Conservation (phyloP, 83 land plant genomes). For the Diphasiastrum complanatum region DNA sequence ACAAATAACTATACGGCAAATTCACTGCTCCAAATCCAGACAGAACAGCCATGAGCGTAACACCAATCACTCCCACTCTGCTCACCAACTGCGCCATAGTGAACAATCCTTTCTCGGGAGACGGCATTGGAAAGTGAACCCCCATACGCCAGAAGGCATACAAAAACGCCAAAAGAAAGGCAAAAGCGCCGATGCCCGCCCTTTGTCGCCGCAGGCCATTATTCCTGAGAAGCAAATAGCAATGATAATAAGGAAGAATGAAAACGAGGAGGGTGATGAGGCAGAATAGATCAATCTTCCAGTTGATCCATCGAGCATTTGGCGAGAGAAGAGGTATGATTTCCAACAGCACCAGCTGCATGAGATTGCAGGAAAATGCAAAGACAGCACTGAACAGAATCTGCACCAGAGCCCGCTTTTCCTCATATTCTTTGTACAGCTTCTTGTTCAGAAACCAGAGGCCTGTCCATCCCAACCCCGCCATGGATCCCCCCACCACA, state of each 20-base stretch:
- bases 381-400: conserved; percentile 82
- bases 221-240: conserved; percentile 66
- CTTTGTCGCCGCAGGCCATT: conserved; percentile 72
- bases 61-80: conserved; percentile 89
- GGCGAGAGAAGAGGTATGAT: conserved; percentile 75
- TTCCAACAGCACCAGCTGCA: conserved; percentile 89
- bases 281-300: conserved; percentile 82
- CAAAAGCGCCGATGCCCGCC: conserved; percentile 57
- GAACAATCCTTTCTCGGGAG: conserved; percentile 75
- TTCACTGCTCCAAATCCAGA: conserved; percentile 95
- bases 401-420: conserved; percentile 78
- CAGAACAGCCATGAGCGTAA: conserved; percentile 79
- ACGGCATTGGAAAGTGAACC: conserved; percentile 90
- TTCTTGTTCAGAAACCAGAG: conserved; percentile 81
- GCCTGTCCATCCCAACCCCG: conserved; percentile 70
- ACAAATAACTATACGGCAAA: conserved; percentile 83
- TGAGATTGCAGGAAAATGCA: conserved; percentile 86
- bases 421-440: conserved; percentile 89
- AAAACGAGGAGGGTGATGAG: conserved; percentile 71
- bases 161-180: conserved; percentile 66
- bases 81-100: conserved; percentile 84
- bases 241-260: conserved; percentile 86
- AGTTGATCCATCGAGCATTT: conserved; percentile 82
- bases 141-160: conserved; percentile 97
- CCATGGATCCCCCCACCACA: conserved; percentile 49